Percentiles rank a stretch among this genome's conserved stretches.
Conservation (phyloP, 2,329 filamentous ascomycete species). For the Harringtonia lauricola region DNA sequence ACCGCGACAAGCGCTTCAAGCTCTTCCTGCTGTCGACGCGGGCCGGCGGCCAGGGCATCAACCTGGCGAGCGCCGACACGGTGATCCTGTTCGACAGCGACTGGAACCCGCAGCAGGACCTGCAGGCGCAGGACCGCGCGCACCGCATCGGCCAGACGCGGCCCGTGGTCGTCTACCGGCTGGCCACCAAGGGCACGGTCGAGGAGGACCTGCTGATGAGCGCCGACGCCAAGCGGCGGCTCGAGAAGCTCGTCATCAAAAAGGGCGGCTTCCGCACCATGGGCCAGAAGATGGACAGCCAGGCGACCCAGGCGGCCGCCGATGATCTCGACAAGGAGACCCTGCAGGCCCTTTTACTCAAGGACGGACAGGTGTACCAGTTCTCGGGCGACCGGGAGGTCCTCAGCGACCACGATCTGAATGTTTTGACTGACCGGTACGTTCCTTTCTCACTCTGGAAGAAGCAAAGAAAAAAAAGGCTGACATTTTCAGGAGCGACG, state of each 20-base stretch:
- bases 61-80: conserved; percentile 81
- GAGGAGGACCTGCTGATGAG: conserved; percentile 80
- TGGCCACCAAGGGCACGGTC: conserved; percentile 87
- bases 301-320: conserved; percentile 28
- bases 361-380: conserved; percentile 59
- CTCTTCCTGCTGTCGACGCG: conserved; percentile 84
- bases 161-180: conserved; percentile 85
- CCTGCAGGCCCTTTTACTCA: conserved; percentile 50
- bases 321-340: conserved; percentile 46
- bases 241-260: conserved; percentile 92
- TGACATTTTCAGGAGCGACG: conserved; percentile 33
- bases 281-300: conserved; percentile 44
- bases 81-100: conserved; percentile 82
- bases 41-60: conserved; percentile 91
- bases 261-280: conserved; percentile 76
- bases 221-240: conserved; percentile 79
- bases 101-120: conserved; percentile 94
- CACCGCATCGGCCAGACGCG: conserved; percentile 90
- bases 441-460: conserved; percentile 2
- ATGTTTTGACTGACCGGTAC: conserved; percentile 64
- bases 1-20: conserved; percentile 50
- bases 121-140: conserved; percentile 91
- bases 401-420: conserved; percentile 64
- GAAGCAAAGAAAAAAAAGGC: too few relatives aligned
- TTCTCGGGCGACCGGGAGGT: conserved; percentile 51